These are phyloP conservation scores for Bifiguratus adelaidae DNA, from an alignment of 192 early-diverging fungal genomes.

Conservation along the genomic window DNA sequence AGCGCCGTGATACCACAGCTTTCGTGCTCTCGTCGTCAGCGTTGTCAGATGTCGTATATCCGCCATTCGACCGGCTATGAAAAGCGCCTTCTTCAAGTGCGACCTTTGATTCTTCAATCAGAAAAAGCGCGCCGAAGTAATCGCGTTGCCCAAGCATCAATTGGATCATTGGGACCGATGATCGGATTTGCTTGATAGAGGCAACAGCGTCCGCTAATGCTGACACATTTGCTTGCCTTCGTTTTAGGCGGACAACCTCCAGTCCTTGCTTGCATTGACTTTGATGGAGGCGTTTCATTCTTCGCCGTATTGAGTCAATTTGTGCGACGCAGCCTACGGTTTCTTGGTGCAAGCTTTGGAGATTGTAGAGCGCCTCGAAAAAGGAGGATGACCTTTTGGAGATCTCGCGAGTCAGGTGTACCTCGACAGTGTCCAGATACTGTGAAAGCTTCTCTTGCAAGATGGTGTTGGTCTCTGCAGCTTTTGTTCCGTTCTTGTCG, in stretches of 20 bases:
- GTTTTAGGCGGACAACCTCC: conserved; percentile 71
- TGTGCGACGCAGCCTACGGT: conserved; percentile 82
- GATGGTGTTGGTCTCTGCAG: conserved; percentile 49
- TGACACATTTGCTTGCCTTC: conserved; percentile 60
- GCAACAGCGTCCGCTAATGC: conserved; percentile 57
- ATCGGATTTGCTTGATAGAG: conserved; percentile 63
- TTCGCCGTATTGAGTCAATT: conserved; percentile 67
- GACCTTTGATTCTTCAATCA: conserved; percentile 71
- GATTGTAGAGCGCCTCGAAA: conserved; percentile 86
- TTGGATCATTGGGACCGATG: conserved; percentile 78
- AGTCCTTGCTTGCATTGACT: conserved; percentile 68
- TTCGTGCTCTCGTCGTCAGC: conserved; percentile 7
- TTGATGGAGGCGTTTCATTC: conserved; percentile 50
- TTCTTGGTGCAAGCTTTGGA: conserved; percentile 88
- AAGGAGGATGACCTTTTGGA: conserved; percentile 90
- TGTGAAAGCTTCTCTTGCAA: conserved; percentile 87
- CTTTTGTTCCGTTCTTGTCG: conserved; percentile 21
- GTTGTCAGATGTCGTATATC: conserved; percentile 20
- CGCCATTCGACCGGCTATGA: conserved; percentile 7
- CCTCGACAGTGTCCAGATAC: conserved; percentile 89
- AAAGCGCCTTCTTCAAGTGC: conserved; percentile 39
- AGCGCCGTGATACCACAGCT: conserved; percentile 9
- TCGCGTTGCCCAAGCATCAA: conserved; percentile 68
- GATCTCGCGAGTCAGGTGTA: conserved; percentile 91
- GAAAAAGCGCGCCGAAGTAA: conserved; percentile 81